Conservation (phyloP, 306 rosid genomes). For the Prosopis cineraria region DNA sequence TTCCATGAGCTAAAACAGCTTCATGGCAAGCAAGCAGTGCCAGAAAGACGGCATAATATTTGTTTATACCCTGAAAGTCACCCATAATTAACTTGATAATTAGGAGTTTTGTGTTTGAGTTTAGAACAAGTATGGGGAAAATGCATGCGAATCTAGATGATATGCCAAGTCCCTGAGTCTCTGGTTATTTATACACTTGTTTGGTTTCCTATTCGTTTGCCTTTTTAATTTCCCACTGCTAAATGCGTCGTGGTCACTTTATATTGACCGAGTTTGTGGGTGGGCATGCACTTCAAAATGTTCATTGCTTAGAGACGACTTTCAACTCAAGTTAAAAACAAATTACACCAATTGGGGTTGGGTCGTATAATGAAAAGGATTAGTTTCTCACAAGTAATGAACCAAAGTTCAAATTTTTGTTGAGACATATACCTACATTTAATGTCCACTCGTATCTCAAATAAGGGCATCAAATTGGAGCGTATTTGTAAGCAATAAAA, state of each 20-base stretch:
- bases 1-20: slow-evolving; percentile 31
- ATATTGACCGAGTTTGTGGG: slow-evolving; percentile 31
- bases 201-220: neutral
- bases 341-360: too few relatives aligned
- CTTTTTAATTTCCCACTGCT: neutral
- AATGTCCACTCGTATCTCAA: too few relatives aligned
- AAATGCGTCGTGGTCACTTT: slow-evolving; percentile 21
- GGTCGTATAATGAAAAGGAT: too few relatives aligned
- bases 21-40: slow-evolving; percentile 23
- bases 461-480: too few relatives aligned
- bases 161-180: slow-evolving; percentile 21
- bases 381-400: too few relatives aligned
- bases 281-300: neutral
- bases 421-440: too few relatives aligned
- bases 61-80: slow-evolving; percentile 1
- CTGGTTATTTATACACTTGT: slow-evolving; percentile 30
- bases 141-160: neutral
- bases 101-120: neutral
- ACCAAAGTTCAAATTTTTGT: too few relatives aligned
- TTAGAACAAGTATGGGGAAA: neutral
- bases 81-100: slow-evolving; percentile 19
- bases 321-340: neutral
- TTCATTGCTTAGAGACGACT: neutral
- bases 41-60: slow-evolving; percentile 12
- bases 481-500: too few relatives aligned